Evolutionary conservation across 2,329 filamentous ascomycete species (phyloP), one percentile per base, ranked within the genome.

Genomic region (Xylaria sp.): DNA sequence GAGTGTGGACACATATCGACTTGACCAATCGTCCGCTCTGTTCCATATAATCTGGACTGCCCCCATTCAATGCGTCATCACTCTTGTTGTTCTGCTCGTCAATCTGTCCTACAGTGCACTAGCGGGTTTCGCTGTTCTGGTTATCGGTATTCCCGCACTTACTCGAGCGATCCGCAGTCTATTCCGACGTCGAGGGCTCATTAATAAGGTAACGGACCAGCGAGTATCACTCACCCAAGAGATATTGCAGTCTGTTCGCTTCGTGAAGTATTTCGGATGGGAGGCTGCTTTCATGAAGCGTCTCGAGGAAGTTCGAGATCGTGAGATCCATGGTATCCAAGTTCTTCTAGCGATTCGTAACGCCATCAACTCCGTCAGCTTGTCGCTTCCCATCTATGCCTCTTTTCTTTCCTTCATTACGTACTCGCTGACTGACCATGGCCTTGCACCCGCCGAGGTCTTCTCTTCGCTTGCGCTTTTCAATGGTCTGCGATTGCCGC

Each of bases 211-310:
- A 68, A 98, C 95, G 1, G 95, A 98, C 78, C 92, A 97, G 81
- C 89, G 95, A 71, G 94, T 98, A 7, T 92, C 92, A 61, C 83
- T 98, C 40, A 97, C 94, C 0, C 94, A 97, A 77, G 95, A 98
- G 78, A 97, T 98, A 60, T 77, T 98, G 15, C 91, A 94, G 73
- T 93, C 93, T 0, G 94, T 97, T 28, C 89, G 94, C 31, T 97
- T 98, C 76, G 95, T 98, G 81, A 98, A 98, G 79, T 97, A 89
- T 79, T 98, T 97, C 77, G 94, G 94, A 7, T 98, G 95, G 95
- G 95, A 98, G 78, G 91, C 87, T 66, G 92, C 93, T 40, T 97
- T 98, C 77, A 83, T 97, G 13, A 85, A 89, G 59, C 89, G 94
- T 15, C 85, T 97, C 17, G 88, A 89, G 59, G 86, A 89, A 28